Percentiles rank a stretch among this genome's conserved stretches.
phyloP scores from a whole-genome alignment of 306 rosid genomes.

The Spatholobus suberectus region DNA sequence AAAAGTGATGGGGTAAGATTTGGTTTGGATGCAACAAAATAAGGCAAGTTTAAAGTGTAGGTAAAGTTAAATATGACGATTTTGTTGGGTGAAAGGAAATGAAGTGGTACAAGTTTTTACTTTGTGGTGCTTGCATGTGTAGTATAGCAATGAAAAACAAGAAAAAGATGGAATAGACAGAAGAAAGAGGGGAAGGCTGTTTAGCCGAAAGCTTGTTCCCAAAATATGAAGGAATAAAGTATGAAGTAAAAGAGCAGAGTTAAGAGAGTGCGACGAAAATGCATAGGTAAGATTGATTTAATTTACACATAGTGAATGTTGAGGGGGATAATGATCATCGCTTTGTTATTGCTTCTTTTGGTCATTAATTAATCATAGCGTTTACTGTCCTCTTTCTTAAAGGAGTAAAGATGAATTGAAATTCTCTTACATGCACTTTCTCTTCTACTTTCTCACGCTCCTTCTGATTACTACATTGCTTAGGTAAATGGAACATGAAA shows the following conservation, averaged over 20 bases:
- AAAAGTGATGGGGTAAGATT: not conserved
- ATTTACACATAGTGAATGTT: conserved; percentile 8
- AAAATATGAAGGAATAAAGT: conserved; percentile 15
- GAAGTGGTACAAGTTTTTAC: conserved; percentile 24
- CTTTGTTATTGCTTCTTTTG: conserved; percentile 28
- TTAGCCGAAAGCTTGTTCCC: conserved; percentile 50
- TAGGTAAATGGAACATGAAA: conserved; percentile 25
- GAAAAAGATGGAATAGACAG: conserved; percentile 23
- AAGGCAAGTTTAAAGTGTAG: not conserved
- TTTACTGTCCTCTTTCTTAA: conserved; percentile 33
- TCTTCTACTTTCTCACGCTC: not conserved
- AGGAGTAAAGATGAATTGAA: conserved; percentile 26
- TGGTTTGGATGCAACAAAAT: conserved; percentile 24
- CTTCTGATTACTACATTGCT: conserved; percentile 11
- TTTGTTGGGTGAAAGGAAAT: conserved; percentile 8
- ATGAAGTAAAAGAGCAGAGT: conserved; percentile 2
- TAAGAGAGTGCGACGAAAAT: conserved; percentile 19
- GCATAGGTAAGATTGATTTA: not conserved
- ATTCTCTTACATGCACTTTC: too few species aligned
- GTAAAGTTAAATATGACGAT: not conserved
- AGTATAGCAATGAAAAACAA: not conserved
- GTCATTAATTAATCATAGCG: not conserved
- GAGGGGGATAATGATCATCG: not conserved
- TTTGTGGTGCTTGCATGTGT: conserved; percentile 4
- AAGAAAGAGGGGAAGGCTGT: conserved; percentile 16